Conservation (phyloP, 306 rosid genomes). For the Vachellia pachyceras region DNA sequence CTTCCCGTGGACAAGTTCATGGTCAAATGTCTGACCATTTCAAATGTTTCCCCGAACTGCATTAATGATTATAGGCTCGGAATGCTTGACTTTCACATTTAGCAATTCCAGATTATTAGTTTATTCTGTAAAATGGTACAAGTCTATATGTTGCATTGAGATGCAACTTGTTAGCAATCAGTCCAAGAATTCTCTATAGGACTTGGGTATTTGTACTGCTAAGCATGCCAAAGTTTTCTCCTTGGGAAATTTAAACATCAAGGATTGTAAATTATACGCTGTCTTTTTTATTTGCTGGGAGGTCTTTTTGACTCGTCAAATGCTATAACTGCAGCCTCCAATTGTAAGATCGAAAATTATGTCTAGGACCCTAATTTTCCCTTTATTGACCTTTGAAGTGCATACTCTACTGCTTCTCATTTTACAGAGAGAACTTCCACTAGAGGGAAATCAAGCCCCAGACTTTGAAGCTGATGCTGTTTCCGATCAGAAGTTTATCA, state of each 20-base stretch:
- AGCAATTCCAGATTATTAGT: not conserved
- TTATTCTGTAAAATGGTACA: not conserved
- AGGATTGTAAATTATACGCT: not conserved
- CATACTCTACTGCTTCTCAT: not conserved
- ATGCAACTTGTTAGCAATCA: not conserved
- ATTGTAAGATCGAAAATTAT: not conserved
- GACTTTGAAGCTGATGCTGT: conserved; percentile 98
- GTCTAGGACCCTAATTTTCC: not conserved
- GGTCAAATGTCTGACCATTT: too few species aligned
- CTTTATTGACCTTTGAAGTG: not conserved
- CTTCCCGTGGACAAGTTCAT: too few species aligned
- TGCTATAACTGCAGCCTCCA: not conserved
- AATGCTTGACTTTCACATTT: not conserved
- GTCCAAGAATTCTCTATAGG: not conserved
- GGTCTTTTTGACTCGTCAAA: not conserved
- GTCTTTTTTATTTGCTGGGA: not conserved
- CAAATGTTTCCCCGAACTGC: too few species aligned
- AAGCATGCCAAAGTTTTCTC: not conserved
- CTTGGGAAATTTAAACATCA: not conserved
- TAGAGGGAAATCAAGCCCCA: conserved; percentile 84
- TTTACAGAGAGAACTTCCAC: conserved; percentile 61
- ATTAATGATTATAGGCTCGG: not conserved
- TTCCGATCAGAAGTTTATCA: conserved; percentile 90
- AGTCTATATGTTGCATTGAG: not conserved
- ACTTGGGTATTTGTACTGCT: not conserved